A percentile compares a stretch with the other conserved stretches of the same genome.
Evolutionary conservation across 495 filamentous ascomycete genomes (phyloP).

Genomic region (Beverwykella pulmonaria): DNA sequence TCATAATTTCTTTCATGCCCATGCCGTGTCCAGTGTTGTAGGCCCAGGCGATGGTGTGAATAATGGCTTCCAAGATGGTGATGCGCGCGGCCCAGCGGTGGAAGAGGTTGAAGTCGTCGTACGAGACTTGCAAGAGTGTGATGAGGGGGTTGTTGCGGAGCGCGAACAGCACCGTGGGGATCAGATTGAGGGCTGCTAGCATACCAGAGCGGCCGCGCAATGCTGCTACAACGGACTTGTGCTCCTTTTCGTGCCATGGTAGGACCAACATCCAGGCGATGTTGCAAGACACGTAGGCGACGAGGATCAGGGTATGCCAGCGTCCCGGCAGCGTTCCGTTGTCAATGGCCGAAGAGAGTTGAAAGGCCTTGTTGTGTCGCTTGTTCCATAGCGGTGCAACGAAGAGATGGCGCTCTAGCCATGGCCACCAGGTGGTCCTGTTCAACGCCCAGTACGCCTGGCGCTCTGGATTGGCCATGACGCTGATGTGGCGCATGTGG

Average conservation of each 20-base stretch:
- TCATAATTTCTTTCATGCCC: conserved; percentile 21
- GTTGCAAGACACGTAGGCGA: conserved; percentile 73
- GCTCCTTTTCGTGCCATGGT: conserved; percentile 54
- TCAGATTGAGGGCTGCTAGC: conserved; percentile 83
- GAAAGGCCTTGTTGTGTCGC: conserved; percentile 85
- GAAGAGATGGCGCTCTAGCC: conserved; percentile 76
- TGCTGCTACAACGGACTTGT: conserved; percentile 60
- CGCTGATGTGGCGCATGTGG: conserved; percentile 71
- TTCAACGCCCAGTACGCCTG: conserved; percentile 67
- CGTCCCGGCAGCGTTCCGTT: conserved; percentile 88
- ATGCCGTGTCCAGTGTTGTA: conserved; percentile 50
- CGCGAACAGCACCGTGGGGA: conserved; percentile 86
- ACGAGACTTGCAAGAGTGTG: conserved; percentile 76
- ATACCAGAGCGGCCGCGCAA: conserved; percentile 83
- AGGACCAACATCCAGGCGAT: conserved; percentile 79
- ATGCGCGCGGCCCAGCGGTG: conserved; percentile 95
- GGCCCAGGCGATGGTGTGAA: conserved; percentile 74
- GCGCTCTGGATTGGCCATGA: conserved; percentile 54
- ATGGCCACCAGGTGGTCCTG: conserved; percentile 64
- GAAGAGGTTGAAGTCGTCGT: conserved; percentile 94
- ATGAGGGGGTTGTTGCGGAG: conserved; percentile 95
- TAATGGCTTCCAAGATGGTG: conserved; percentile 72
- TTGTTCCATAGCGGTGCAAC: conserved; percentile 81
- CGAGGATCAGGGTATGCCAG: conserved; percentile 76
- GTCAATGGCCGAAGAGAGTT: conserved; percentile 81